phyloP scores from a whole-genome alignment of 139 green algal species.

The Gonium pectorale region DNA sequence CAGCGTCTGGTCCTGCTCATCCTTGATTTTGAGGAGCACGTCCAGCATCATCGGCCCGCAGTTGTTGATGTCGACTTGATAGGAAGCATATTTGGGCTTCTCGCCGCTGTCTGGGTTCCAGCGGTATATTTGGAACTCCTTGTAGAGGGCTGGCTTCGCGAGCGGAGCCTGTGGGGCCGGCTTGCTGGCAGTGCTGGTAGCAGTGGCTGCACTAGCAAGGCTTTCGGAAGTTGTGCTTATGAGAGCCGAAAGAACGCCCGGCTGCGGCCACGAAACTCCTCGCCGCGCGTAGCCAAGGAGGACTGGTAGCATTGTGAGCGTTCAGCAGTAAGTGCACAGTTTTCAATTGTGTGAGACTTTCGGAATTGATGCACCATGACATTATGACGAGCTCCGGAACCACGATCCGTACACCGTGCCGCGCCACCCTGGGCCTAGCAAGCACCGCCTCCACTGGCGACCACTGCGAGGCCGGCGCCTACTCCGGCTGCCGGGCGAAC shows the following conservation, averaged over 20 bases:
- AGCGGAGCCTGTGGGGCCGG: not conserved
- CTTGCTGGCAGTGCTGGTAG: not conserved
- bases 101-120: conserved; percentile 91
- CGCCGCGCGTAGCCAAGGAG: not conserved
- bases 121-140: conserved; percentile 88
- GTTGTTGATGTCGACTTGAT: conserved; percentile 81
- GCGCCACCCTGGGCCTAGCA: no score
- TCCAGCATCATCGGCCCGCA: conserved; percentile 99
- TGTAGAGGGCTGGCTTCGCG: conserved; percentile 39
- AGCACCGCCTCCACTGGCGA: no score
- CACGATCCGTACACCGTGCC: no score
- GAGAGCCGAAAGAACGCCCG: conserved; percentile 6
- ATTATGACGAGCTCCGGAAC: no score
- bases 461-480: no score
- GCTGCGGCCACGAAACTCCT: not conserved
- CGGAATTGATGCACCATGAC: no score
- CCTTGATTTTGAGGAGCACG: conserved; percentile 99
- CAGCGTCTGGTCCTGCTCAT: conserved; percentile 95
- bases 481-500: no score
- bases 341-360: not conserved
- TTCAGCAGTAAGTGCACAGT: not conserved
- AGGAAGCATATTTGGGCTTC: conserved; percentile 91
- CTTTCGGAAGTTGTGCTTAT: conserved; percentile 36
- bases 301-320: conserved; percentile 19
- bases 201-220: not conserved